Conservation (phyloP, 352 stramenopile species). For the Phytophthora citrophthora region DNA sequence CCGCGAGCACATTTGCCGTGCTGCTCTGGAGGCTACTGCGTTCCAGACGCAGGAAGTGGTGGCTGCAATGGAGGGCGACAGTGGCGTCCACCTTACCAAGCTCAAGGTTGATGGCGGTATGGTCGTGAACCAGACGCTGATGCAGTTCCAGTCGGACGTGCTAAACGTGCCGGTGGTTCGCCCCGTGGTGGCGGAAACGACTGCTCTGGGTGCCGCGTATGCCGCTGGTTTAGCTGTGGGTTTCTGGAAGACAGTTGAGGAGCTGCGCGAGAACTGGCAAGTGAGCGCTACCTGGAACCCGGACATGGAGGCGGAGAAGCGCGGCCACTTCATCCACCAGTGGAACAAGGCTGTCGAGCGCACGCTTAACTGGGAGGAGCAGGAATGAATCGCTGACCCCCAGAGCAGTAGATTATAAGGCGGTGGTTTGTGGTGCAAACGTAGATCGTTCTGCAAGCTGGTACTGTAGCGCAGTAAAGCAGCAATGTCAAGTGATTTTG, state of each 20-base stretch:
- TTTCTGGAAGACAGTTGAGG: slow-evolving; percentile 93
- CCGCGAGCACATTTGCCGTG: slow-evolving; percentile 95
- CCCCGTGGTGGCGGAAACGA: slow-evolving; percentile 97
- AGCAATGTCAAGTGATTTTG: slow-evolving; percentile 31
- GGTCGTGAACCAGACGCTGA: slow-evolving; percentile 96
- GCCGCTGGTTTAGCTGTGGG: slow-evolving; percentile 97
- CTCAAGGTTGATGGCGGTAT: slow-evolving; percentile 98
- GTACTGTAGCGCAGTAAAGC: slow-evolving; percentile 3
- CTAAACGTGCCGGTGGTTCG: slow-evolving; percentile 94
- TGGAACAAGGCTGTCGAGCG: slow-evolving; percentile 88
- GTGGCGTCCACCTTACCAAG: slow-evolving; percentile 87
- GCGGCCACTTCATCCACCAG: slow-evolving; percentile 65
- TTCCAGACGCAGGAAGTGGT: slow-evolving; percentile 97
- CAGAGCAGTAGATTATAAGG: slow-evolving; percentile 35
- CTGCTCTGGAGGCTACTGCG: slow-evolving; percentile 95
- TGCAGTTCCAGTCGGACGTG: slow-evolving; percentile 99
- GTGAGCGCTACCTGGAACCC: slow-evolving; percentile 76
- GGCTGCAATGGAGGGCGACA: slow-evolving; percentile 94
- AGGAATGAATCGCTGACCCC: slow-evolving; percentile 29
- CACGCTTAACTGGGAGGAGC: slow-evolving; percentile 86
- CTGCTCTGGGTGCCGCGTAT: slow-evolving; percentile 96
- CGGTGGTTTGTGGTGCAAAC: neutral
- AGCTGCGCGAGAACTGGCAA: slow-evolving; percentile 86
- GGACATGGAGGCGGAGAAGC: slow-evolving; percentile 67
- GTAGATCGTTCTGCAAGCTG: slow-evolving; percentile 14